phyloP scores from a whole-genome alignment of 169 alveolate genomes.

The Plasmodium vinckei region DNA sequence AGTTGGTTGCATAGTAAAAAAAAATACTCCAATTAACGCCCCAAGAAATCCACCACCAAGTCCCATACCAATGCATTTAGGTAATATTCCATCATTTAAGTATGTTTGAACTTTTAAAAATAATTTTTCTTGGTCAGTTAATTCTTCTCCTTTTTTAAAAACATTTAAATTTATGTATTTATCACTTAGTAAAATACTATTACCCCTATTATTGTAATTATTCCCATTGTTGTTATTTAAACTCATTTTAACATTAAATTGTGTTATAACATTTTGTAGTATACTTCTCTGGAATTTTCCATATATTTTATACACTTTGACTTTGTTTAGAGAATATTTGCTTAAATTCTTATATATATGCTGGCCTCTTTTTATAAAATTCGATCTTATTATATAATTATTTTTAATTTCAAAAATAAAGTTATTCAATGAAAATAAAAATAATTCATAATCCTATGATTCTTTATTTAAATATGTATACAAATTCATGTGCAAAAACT shows the following conservation, averaged over 20 bases:
- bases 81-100: slow-evolving; percentile 62
- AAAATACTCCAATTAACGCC: slow-evolving; percentile 43
- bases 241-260: slow-evolving; percentile 22
- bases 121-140: slow-evolving; percentile 49
- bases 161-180: slow-evolving; percentile 61
- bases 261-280: background rate
- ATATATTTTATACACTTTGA: background rate
- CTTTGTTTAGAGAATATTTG: background rate
- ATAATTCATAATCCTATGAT: too few relatives aligned
- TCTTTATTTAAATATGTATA: too few relatives aligned
- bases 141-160: slow-evolving; percentile 71
- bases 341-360: background rate
- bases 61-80: slow-evolving; percentile 74
- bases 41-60: slow-evolving; percentile 74
- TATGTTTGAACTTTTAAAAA: slow-evolving; percentile 63
- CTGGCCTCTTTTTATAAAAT: too few relatives aligned
- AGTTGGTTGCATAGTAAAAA: slow-evolving; percentile 67
- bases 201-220: slow-evolving; percentile 21
- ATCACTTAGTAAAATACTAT: slow-evolving; percentile 24
- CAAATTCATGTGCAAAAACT: too few relatives aligned
- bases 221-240: slow-evolving; percentile 25
- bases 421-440: too few relatives aligned
- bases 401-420: too few relatives aligned
- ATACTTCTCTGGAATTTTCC: background rate
- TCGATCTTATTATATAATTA: too few relatives aligned